Percentiles rank a stretch among this genome's conserved stretches.
These are phyloP conservation scores for Dictyostelium citrinum DNA, from an alignment of 78 protist genomes.

Conservation along the genomic window DNA sequence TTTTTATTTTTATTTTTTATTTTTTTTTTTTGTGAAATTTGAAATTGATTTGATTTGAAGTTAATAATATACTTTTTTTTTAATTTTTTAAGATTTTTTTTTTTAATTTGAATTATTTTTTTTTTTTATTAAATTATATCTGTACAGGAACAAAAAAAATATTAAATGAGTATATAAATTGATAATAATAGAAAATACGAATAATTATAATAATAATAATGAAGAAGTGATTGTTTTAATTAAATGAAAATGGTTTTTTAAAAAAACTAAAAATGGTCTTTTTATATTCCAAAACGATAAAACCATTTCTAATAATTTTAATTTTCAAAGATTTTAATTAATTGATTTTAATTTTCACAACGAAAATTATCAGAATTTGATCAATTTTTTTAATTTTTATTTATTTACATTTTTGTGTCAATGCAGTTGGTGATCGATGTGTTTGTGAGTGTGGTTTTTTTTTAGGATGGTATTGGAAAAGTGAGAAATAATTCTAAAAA, in stretches of 20 bases:
- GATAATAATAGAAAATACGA: neutral
- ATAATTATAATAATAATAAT: neutral
- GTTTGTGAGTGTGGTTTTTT: neutral
- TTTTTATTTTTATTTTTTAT: neutral
- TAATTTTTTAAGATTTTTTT: neutral
- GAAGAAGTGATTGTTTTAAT: neutral
- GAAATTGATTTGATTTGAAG: neutral
- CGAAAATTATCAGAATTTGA: neutral
- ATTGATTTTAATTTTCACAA: neutral
- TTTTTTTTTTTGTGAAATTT: neutral
- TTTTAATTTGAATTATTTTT: no score
- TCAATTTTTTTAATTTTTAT: neutral
- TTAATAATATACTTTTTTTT: no score
- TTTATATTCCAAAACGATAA: neutral
- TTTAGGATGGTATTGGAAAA: neutral
- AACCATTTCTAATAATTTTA: neutral
- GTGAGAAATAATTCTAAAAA: neutral
- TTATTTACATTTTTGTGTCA: neutral
- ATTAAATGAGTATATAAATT: neutral
- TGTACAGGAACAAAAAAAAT: neutral
- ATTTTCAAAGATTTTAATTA: neutral
- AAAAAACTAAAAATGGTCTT: neutral
- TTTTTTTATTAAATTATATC: neutral
- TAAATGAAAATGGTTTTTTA: neutral
- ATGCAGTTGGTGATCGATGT: neutral